These are phyloP conservation scores for Athelia sp. DNA, from an alignment of 1,284 basidiomycete genomes.

Conservation along the genomic window DNA sequence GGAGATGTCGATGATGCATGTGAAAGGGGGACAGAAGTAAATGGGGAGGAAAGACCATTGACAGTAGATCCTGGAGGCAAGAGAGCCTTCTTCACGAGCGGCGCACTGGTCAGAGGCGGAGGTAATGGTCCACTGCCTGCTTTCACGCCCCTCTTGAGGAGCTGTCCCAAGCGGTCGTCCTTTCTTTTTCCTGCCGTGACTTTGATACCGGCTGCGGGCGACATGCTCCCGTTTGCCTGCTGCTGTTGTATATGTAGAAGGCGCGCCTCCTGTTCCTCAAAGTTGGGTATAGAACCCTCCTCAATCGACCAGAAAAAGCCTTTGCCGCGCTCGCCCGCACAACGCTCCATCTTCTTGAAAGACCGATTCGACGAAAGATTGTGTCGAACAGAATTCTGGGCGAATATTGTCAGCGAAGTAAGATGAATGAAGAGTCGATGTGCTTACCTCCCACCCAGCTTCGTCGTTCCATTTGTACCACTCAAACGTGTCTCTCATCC, in stretches of 20 bases:
- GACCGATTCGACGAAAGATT: conserved; percentile 86
- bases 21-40: conserved; percentile 2
- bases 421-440: conserved; percentile 4
- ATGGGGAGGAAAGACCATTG: not conserved
- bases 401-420: conserved; percentile 8
- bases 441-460: conserved; percentile 78
- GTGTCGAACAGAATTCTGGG: conserved; percentile 86
- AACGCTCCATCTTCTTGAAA: conserved; percentile 82
- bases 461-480: conserved; percentile 85
- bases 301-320: conserved; percentile 89
- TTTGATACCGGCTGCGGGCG: conserved; percentile 8
- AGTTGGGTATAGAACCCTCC: conserved; percentile 59
- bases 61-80: no score
- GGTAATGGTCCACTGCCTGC: conserved; percentile 50
- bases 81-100: conserved; percentile 38
- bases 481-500: conserved; percentile 85
- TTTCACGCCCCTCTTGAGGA: conserved; percentile 62
- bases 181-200: conserved; percentile 41
- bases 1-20: not conserved
- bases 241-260: conserved; percentile 32
- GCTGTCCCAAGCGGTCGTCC: conserved; percentile 46
- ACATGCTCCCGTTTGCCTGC: conserved; percentile 29
- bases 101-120: conserved; percentile 60
- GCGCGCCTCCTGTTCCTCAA: conserved; percentile 65
- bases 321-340: conserved; percentile 82